Evolutionary conservation across 805 yeast genomes (phyloP).

Genomic region (Schwanniomyces sp.): DNA sequence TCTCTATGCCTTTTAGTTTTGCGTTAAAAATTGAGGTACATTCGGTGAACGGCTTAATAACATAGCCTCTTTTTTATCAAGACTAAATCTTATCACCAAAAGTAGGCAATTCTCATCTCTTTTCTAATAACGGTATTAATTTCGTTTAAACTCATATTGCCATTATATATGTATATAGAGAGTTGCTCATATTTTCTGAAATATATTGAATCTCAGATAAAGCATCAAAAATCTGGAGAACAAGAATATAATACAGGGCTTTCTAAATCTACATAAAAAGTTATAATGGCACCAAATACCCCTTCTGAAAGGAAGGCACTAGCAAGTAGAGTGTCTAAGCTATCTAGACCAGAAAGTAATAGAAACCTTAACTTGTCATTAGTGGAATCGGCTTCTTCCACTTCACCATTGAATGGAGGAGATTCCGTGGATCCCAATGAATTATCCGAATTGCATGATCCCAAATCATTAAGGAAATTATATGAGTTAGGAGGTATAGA

Average conservation of each 20-base stretch:
- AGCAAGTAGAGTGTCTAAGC: background rate
- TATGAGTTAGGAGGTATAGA: constrained; percentile 46
- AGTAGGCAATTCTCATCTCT: background rate
- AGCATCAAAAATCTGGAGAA: too few relatives aligned
- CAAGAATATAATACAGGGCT: background rate
- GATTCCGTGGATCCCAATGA: constrained; percentile 19
- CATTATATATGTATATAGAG: too few relatives aligned
- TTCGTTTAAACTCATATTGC: too few relatives aligned
- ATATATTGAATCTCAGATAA: too few relatives aligned
- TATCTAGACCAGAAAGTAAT: background rate
- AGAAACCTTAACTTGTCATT: background rate
- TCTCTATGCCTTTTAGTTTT: background rate
- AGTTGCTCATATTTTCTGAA: too few relatives aligned
- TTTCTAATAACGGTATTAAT: background rate
- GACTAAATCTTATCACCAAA: background rate
- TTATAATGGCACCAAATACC: constrained; percentile 9
- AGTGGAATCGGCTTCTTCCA: constrained; percentile 7
- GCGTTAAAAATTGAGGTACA: background rate
- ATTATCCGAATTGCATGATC: constrained; percentile 57
- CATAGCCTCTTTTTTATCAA: background rate
- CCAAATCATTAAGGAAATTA: constrained; percentile 52
- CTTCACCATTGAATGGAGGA: constrained; percentile 15
- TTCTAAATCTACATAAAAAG: background rate
- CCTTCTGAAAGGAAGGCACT: constrained; percentile 5
- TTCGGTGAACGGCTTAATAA: background rate